Evolutionary conservation across 2,329 filamentous ascomycete species (phyloP), one percentile per base, ranked within the genome.

Genomic region (Aspergillus clavatus): DNA sequence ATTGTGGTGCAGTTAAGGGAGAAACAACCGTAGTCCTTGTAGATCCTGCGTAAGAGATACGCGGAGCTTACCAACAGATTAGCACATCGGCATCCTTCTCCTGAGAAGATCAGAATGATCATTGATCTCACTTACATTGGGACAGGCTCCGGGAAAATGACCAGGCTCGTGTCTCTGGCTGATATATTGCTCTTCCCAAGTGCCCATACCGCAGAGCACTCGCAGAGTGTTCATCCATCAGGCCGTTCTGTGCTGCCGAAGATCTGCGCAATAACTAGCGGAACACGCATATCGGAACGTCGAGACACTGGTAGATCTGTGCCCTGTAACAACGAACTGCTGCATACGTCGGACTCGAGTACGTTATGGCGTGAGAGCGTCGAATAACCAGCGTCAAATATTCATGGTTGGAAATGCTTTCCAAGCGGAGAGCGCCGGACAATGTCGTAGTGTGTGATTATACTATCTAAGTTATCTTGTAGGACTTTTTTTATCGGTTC

Each of bases 141-240:
- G 51, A 52, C 27, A 66, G 57, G 1, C 59, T 61, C 38, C 74
- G 69, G 40, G 63, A 57, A 54, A 77, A 78, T n/a, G 54, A 54
- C 79, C 79, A 82, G 43, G 62, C 50, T 35, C 68, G 65, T 5
- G 66, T 66, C 4, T 77, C 71, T 1, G 68, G 47, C 43, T 73
- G 61, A 59, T 81, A 82, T n/a, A 61, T 55, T 37, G 73, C 67
- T 52, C 66, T 67, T 54, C 79, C 79, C 45, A 79, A 66, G 56
- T 80, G 76, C 67, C 79, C 79, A 65, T 79, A 81, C 49, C 75
- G 75, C 42, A 81, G 73, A 70, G 73, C 70, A 63, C 65, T 63
- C 38, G 65, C 59, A 35, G 63, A 58, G 52, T 63, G 61, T 53
- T 81, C 75, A 81, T 74, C 76, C 79, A 82, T 82, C 69, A 57